A percentile compares a stretch with the other conserved stretches of the same genome.
These are phyloP conservation scores for Microcera coccophila DNA, from an alignment of 2,329 filamentous ascomycete genomes.

Conservation along the genomic window DNA sequence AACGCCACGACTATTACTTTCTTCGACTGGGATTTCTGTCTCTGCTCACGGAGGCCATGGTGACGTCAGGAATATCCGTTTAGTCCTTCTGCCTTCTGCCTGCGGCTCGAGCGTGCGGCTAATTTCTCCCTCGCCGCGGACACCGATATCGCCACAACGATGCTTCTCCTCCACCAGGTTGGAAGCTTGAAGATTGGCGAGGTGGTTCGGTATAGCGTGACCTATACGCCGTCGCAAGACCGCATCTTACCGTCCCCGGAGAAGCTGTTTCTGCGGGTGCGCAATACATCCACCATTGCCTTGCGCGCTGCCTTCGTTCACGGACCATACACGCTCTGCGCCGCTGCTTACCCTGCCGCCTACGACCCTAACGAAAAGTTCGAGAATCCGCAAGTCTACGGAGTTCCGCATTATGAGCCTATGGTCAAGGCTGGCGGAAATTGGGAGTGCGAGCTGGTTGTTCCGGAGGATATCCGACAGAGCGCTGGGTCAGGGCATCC, in stretches of 20 bases:
- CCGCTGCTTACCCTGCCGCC: conserved; percentile 76
- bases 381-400: conserved; percentile 64
- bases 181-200: conserved; percentile 93
- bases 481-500: conserved; percentile 49
- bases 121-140: background rate
- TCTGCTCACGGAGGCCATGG: background rate
- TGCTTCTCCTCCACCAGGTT: conserved; percentile 88
- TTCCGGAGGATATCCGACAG: conserved; percentile 74
- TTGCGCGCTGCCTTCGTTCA: conserved; percentile 93
- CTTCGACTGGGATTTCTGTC: background rate
- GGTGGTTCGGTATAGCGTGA: conserved; percentile 85
- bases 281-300: conserved; percentile 86
- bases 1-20: background rate
- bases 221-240: conserved; percentile 84
- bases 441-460: conserved; percentile 75
- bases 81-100: no score
- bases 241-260: conserved; percentile 84
- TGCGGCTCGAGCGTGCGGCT: no score
- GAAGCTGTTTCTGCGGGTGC: conserved; percentile 78
- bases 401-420: conserved; percentile 87
- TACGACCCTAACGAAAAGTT: conserved; percentile 82
- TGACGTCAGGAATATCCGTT: background rate
- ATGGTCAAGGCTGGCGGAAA: conserved; percentile 90
- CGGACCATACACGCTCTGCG: conserved; percentile 87
- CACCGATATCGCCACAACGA: conserved; percentile 35